Evolutionary conservation across 2,329 filamentous ascomycete species (phyloP).

Genomic region (Epichloe uncinata): DNA sequence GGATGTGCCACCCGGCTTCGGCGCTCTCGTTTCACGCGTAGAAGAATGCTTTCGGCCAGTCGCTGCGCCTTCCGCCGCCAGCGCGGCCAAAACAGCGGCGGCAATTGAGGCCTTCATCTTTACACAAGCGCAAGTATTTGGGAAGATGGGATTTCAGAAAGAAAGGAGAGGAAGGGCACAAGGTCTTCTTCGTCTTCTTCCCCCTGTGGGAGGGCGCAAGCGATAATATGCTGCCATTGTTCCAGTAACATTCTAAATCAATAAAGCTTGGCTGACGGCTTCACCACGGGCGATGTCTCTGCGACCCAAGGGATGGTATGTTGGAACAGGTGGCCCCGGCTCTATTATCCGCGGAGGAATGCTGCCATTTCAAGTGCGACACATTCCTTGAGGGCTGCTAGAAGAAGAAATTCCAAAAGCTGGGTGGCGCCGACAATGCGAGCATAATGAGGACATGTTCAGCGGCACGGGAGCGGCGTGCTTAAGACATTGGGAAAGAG

Average conservation of each 20-base stretch:
- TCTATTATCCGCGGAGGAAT: background rate
- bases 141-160: too few species aligned
- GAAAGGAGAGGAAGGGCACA: background rate
- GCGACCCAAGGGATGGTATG: background rate
- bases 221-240: too few species aligned
- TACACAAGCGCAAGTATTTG: too few species aligned
- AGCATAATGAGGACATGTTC: background rate
- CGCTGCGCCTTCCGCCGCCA: conserved; percentile 6
- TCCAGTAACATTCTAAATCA: background rate
- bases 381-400: background rate
- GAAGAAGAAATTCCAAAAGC: background rate
- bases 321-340: background rate
- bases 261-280: background rate
- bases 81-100: conserved; percentile 1
- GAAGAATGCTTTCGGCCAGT: background rate
- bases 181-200: background rate
- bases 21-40: background rate
- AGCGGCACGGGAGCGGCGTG: background rate
- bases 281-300: background rate
- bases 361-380: background rate
- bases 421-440: background rate
- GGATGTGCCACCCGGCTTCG: background rate
- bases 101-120: conserved; percentile 5
- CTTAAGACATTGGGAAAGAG: background rate
- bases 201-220: too few species aligned